These are phyloP conservation scores for Quillaja saponaria DNA, from an alignment of 306 rosid species.

Conservation along the genomic window DNA sequence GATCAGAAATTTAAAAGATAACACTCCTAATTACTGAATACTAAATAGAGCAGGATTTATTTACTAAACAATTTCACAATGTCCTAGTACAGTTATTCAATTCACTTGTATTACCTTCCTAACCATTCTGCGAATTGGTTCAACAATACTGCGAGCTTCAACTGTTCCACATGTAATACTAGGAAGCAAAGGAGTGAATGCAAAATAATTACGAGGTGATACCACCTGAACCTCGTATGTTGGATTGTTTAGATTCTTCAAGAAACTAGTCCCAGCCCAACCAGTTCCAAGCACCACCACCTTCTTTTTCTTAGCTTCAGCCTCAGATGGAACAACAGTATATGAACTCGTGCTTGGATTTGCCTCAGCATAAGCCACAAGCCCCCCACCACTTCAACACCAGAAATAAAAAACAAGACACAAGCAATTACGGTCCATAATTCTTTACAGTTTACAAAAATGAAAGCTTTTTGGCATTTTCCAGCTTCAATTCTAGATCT, in stretches of 20 bases:
- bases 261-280: constrained; percentile 92
- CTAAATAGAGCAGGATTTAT: neutral
- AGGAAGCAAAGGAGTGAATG: constrained; percentile 91
- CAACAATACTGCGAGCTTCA: constrained; percentile 93
- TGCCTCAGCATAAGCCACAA: constrained; percentile 66
- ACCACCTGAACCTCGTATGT: constrained; percentile 78
- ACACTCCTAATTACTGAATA: neutral
- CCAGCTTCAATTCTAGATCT: neutral
- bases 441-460: no score
- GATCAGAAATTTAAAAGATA: neutral
- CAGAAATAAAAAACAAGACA: neutral
- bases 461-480: constrained; percentile 1
- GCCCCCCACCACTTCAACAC: constrained; percentile 75
- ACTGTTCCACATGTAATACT: constrained; percentile 95
- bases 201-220: constrained; percentile 92
- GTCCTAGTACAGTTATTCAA: neutral
- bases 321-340: constrained; percentile 34
- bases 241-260: constrained; percentile 66
- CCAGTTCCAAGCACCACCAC: constrained; percentile 98
- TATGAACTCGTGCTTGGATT: constrained; percentile 27
- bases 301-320: constrained; percentile 57
- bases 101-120: constrained; percentile 51
- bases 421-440: no score
- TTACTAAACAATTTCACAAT: neutral
- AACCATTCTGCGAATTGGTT: constrained; percentile 79